Conservation (phyloP, 495 filamentous ascomycete genomes). For the Hyaloscypha bicolor region DNA sequence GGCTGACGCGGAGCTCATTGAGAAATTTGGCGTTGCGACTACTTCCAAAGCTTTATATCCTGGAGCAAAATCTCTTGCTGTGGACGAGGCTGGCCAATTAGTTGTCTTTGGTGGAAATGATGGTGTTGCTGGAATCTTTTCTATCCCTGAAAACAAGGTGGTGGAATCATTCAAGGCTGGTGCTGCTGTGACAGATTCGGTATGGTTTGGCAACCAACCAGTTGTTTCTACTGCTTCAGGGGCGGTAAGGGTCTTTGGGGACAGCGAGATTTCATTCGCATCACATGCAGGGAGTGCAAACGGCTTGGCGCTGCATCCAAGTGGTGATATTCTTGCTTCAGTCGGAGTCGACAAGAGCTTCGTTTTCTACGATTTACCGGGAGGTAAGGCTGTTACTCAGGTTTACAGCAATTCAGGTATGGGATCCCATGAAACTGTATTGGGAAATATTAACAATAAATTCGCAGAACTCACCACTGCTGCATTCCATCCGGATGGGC, state of each 20-base stretch:
- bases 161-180: constrained; percentile 65
- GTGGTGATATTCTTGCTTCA: constrained; percentile 82
- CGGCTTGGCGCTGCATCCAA: constrained; percentile 79
- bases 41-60: constrained; percentile 65
- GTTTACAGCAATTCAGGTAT: constrained; percentile 82
- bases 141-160: constrained; percentile 68
- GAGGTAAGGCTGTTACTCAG: constrained; percentile 66
- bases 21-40: constrained; percentile 61
- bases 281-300: constrained; percentile 82
- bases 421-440: constrained; percentile 34
- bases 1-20: constrained; percentile 74
- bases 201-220: constrained; percentile 73
- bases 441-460: constrained; percentile 37
- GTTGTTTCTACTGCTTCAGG: constrained; percentile 78
- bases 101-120: constrained; percentile 80
- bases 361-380: constrained; percentile 81
- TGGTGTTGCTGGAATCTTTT: constrained; percentile 78
- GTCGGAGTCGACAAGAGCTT: constrained; percentile 93
- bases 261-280: constrained; percentile 63
- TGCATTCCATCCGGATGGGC: constrained; percentile 93
- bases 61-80: constrained; percentile 64
- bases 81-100: constrained; percentile 66
- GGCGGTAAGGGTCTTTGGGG: constrained; percentile 75
- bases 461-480: constrained; percentile 72
- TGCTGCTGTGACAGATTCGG: constrained; percentile 74